These are phyloP conservation scores for Sicyos edulis DNA, from an alignment of 306 rosid genomes.

Conservation along the genomic window DNA sequence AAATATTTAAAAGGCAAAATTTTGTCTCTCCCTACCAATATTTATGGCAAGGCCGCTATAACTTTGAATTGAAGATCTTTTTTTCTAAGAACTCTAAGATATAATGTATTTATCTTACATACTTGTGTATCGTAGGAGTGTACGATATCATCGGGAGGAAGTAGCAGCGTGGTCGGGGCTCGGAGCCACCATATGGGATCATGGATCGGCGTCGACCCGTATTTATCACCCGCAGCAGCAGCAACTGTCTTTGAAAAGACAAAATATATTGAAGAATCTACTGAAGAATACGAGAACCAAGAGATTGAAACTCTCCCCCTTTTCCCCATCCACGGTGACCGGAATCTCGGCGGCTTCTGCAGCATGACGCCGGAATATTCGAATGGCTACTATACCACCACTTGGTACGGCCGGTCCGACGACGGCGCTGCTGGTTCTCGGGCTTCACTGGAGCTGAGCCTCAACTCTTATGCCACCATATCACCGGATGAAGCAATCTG, in stretches of 20 bases:
- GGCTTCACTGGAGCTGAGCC: constrained; percentile 80
- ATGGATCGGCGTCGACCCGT: constrained; percentile 61
- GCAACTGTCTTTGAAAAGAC: constrained; percentile 44
- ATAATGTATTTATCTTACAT: too few relatives aligned
- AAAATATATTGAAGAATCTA: constrained; percentile 22
- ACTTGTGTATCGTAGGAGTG: constrained; percentile 37
- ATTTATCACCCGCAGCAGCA: constrained; percentile 36
- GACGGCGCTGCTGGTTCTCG: constrained; percentile 37
- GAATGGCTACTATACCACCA: constrained; percentile 38
- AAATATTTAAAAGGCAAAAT: too few relatives aligned
- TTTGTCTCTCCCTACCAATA: too few relatives aligned
- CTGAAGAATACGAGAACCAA: constrained; percentile 22
- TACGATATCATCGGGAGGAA: constrained; percentile 54
- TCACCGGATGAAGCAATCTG: constrained; percentile 42
- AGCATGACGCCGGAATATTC: constrained; percentile 46
- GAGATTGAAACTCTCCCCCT: constrained; percentile 91
- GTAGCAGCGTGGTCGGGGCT: constrained; percentile 34
- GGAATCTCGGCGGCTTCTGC: constrained; percentile 53
- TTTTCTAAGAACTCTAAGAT: too few relatives aligned
- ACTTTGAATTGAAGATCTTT: too few relatives aligned
- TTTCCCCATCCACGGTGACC: constrained; percentile 82
- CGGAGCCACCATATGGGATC: constrained; percentile 40
- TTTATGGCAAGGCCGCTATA: too few relatives aligned
- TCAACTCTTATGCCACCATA: constrained; percentile 57
- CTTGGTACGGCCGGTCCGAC: constrained; percentile 38